Evolutionary conservation across 2,329 filamentous ascomycete genomes (phyloP).

Genomic region (Colletotrichum sp.): DNA sequence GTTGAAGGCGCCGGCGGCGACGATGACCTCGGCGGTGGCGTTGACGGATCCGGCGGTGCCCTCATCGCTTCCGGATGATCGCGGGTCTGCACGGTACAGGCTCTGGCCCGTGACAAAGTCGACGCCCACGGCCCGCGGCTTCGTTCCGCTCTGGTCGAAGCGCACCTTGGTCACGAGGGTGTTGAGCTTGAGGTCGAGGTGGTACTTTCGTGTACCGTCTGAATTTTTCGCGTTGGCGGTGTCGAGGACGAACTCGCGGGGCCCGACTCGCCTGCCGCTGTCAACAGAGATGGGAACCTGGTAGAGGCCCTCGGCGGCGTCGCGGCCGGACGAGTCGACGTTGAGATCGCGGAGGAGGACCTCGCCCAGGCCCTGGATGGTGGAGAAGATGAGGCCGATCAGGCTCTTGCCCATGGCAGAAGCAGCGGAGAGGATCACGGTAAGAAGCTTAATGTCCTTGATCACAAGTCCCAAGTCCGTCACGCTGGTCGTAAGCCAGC

Average conservation of each 20-base stretch:
- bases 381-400: slow-evolving; percentile 24
- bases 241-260: slow-evolving; percentile 56
- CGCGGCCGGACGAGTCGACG: slow-evolving; percentile 25
- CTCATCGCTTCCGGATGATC: slow-evolving; percentile 30
- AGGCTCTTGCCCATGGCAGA: slow-evolving; percentile 33
- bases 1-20: slow-evolving; percentile 52
- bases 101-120: slow-evolving; percentile 45
- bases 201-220: slow-evolving; percentile 50
- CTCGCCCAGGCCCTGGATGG: slow-evolving; percentile 29
- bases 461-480: slow-evolving; percentile 27
- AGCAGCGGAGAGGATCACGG: slow-evolving; percentile 33
- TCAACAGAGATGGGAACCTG: slow-evolving; percentile 57
- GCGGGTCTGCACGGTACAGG: slow-evolving; percentile 48
- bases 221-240: slow-evolving; percentile 50
- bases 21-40: slow-evolving; percentile 50
- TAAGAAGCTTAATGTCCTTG: slow-evolving; percentile 32
- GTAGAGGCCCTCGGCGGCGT: slow-evolving; percentile 38
- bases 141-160: slow-evolving; percentile 39
- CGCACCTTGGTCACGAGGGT: slow-evolving; percentile 45
- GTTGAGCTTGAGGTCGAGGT: slow-evolving; percentile 37
- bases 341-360: slow-evolving; percentile 34
- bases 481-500: slow-evolving; percentile 48
- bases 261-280: slow-evolving; percentile 46
- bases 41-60: slow-evolving; percentile 27
- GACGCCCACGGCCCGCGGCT: slow-evolving; percentile 45